A percentile compares a stretch with the other conserved stretches of the same genome.
phyloP scores from a whole-genome alignment of 768 basidiomycete species.

The Termitomyces heimii region DNA sequence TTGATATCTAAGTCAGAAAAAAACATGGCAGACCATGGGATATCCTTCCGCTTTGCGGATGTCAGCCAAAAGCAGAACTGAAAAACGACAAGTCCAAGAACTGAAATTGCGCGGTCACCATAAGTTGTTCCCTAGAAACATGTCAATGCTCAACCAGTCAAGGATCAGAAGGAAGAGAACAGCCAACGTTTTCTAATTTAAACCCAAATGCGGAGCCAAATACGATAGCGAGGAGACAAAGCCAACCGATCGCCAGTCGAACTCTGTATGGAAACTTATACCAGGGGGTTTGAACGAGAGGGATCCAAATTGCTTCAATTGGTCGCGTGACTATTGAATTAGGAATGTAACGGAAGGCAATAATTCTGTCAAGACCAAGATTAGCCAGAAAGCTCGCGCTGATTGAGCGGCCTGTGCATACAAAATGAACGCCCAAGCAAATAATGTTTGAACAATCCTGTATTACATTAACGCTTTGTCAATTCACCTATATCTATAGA shows the following conservation, averaged over 20 bases:
- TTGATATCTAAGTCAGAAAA: not conserved
- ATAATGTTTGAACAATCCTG: conserved; percentile 77
- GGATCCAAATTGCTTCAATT: conserved; percentile 66
- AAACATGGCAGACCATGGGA: conserved; percentile 59
- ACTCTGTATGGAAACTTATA: conserved; percentile 43
- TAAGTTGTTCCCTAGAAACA: conserved; percentile 42
- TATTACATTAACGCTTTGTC: not conserved
- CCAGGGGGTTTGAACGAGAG: conserved; percentile 62
- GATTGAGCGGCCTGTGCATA: conserved; percentile 24
- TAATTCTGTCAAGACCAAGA: conserved; percentile 38
- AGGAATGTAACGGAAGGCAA: conserved; percentile 83
- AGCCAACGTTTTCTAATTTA: conserved; percentile 43
- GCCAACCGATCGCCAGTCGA: conserved; percentile 67
- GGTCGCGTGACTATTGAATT: conserved; percentile 64
- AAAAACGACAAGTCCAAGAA: conserved; percentile 76
- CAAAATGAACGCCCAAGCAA: conserved; percentile 81
- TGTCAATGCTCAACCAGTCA: conserved; percentile 9
- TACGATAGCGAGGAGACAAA: conserved; percentile 67
- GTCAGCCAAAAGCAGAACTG: conserved; percentile 68
- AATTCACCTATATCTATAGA: conserved; percentile 3
- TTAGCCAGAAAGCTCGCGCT: not conserved
- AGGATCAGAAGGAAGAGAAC: conserved; percentile 10
- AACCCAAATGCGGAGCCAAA: conserved; percentile 90
- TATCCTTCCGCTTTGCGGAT: conserved; percentile 53
- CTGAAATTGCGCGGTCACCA: conserved; percentile 76